phyloP scores from a whole-genome alignment of 805 yeast species.

The Cephaloascus albidus region DNA sequence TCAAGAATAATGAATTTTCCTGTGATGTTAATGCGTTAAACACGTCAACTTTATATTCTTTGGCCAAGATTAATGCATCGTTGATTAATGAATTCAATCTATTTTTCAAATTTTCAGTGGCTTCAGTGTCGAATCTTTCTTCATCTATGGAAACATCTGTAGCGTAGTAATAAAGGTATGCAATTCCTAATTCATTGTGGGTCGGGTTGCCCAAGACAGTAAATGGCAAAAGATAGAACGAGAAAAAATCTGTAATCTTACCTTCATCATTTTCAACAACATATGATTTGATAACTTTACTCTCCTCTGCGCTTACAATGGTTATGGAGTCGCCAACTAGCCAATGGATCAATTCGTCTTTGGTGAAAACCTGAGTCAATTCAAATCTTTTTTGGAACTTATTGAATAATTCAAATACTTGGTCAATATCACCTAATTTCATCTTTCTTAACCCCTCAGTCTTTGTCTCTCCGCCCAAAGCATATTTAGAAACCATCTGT shows the following conservation, averaged over 20 bases:
- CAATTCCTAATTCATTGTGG: constrained; percentile 68
- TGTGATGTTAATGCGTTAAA: constrained; percentile 89
- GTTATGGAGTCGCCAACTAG: not conserved
- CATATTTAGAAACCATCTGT: constrained; percentile 53
- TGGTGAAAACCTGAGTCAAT: constrained; percentile 57
- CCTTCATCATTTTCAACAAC: constrained; percentile 65
- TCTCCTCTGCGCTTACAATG: constrained; percentile 41
- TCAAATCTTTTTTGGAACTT: constrained; percentile 65
- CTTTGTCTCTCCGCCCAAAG: constrained; percentile 42
- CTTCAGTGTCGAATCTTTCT: constrained; percentile 24
- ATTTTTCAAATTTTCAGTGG: constrained; percentile 34
- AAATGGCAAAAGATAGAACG: constrained; percentile 85
- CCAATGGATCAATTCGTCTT: constrained; percentile 76
- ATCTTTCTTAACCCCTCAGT: constrained; percentile 50
- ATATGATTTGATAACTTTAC: constrained; percentile 62
- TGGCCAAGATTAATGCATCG: constrained; percentile 73
- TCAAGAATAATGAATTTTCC: constrained; percentile 79
- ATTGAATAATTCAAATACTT: constrained; percentile 48
- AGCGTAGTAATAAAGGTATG: constrained; percentile 87
- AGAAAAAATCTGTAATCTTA: constrained; percentile 76
- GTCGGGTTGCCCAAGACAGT: constrained; percentile 60
- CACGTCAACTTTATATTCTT: constrained; percentile 67
- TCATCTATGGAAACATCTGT: constrained; percentile 38
- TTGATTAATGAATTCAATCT: constrained; percentile 54
- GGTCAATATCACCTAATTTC: constrained; percentile 51